Evolutionary conservation across 805 yeast genomes (phyloP).

Genomic region (Metschnikowia bowlesiae): DNA sequence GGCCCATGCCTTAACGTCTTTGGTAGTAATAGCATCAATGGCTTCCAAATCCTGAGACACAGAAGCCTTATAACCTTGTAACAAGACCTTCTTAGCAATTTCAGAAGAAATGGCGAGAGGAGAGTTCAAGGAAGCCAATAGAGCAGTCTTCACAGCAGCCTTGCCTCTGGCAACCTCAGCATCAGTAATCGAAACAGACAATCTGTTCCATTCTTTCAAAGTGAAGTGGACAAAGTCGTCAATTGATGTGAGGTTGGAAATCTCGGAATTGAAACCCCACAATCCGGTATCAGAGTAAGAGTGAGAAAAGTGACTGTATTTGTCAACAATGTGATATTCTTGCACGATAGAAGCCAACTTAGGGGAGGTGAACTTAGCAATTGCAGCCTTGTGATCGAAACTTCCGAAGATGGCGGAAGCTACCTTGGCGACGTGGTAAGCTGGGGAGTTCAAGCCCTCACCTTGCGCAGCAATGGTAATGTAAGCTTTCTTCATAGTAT

Average conservation of each 20-base stretch:
- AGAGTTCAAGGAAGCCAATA: constrained; percentile 48
- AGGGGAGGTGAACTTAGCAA: constrained; percentile 53
- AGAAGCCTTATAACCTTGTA: constrained; percentile 59
- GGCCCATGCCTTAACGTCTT: constrained; percentile 70
- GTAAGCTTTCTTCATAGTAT: constrained; percentile 77
- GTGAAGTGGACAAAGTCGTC: constrained; percentile 81
- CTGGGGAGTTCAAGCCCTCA: constrained; percentile 59
- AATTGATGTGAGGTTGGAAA: constrained; percentile 53
- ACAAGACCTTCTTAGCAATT: constrained; percentile 57
- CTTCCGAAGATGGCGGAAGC: constrained; percentile 57
- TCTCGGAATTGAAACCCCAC: constrained; percentile 75
- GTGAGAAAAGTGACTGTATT: constrained; percentile 64
- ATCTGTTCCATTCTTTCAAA: constrained; percentile 84
- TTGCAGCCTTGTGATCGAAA: constrained; percentile 51
- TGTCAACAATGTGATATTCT: constrained; percentile 70
- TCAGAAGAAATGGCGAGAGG: constrained; percentile 50
- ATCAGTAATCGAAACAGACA: constrained; percentile 68
- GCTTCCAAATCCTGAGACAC: constrained; percentile 53
- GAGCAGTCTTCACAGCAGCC: constrained; percentile 60
- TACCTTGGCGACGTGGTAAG: constrained; percentile 67
- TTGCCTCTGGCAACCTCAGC: constrained; percentile 78
- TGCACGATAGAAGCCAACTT: constrained; percentile 65
- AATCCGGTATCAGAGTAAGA: constrained; percentile 76
- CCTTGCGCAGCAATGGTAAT: constrained; percentile 72
- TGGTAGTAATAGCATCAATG: constrained; percentile 59